Conservation (phyloP, 2,329 filamentous ascomycete genomes). For the Fusarium pininemorale region DNA sequence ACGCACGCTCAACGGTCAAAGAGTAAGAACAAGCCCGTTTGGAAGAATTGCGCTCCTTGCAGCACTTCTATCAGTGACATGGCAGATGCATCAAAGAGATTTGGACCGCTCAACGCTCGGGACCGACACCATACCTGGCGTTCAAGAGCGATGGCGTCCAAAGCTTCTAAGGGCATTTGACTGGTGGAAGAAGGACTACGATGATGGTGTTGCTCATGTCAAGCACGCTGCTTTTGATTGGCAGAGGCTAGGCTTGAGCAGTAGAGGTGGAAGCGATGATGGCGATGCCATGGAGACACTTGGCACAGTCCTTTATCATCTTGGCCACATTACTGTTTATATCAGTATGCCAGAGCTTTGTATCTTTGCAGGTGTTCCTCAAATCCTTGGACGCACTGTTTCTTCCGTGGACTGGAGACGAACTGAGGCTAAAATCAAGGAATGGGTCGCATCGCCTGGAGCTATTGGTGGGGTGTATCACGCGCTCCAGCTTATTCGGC, state of each 20-base stretch:
- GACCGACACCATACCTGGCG: conserved; percentile 38
- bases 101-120: conserved; percentile 41
- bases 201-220: conserved; percentile 41
- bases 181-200: conserved; percentile 45
- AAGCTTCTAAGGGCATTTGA: conserved; percentile 41
- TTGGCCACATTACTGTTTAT: conserved; percentile 43
- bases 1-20: conserved; percentile 41
- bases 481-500: conserved; percentile 39
- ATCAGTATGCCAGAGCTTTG: conserved; percentile 45
- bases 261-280: conserved; percentile 40
- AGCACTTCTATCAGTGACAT: conserved; percentile 40
- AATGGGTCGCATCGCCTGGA: conserved; percentile 42
- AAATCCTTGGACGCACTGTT: conserved; percentile 42
- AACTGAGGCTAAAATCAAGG: conserved; percentile 43
- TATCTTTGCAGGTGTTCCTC: conserved; percentile 40
- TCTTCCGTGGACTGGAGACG: conserved; percentile 42
- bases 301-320: conserved; percentile 41
- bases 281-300: conserved; percentile 42
- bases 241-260: conserved; percentile 40
- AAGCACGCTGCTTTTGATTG: conserved; percentile 43
- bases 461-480: conserved; percentile 43
- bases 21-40: conserved; percentile 41
- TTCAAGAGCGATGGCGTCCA: conserved; percentile 42
- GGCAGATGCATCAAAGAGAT: conserved; percentile 44
- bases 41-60: conserved; percentile 40